These are phyloP conservation scores for Benincasa hispida DNA, from an alignment of 306 rosid genomes.

Conservation along the genomic window DNA sequence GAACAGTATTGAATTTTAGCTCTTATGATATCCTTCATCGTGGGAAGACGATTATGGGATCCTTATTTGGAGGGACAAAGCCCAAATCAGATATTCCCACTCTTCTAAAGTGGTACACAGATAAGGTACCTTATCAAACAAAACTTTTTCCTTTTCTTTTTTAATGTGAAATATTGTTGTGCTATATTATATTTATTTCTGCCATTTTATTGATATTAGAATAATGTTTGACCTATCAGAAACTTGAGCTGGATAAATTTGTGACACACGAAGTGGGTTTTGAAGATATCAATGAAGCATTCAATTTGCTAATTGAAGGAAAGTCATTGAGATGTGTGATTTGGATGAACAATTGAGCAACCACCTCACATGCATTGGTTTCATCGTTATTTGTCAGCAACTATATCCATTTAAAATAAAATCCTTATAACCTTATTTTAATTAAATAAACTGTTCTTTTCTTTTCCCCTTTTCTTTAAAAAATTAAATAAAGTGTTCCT, in stretches of 20 bases:
- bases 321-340: constrained; percentile 53
- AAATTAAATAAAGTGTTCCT: not conserved
- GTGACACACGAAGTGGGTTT: constrained; percentile 56
- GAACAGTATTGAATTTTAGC: constrained; percentile 29
- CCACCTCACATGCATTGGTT: not conserved
- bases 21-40: constrained; percentile 31
- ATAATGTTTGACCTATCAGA: constrained; percentile 19
- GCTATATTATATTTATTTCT: not conserved
- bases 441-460: too few species aligned
- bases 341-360: constrained; percentile 41
- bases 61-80: constrained; percentile 72
- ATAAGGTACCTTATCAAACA: constrained; percentile 39
- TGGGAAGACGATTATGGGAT: constrained; percentile 54
- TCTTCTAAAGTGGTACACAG: constrained; percentile 53
- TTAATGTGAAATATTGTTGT: not conserved
- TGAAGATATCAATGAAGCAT: constrained; percentile 70
- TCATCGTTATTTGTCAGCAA: not conserved
- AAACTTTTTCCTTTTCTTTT: not conserved
- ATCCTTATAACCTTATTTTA: not conserved
- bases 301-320: constrained; percentile 52
- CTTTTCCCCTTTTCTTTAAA: too few species aligned
- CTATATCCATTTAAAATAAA: not conserved
- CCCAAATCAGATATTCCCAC: constrained; percentile 61
- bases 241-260: constrained; percentile 63
- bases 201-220: not conserved